A percentile compares a stretch with the other conserved stretches of the same genome.
Evolutionary conservation across 257 asterid genomes (phyloP).

Genomic region (Ilex aquifolium): DNA sequence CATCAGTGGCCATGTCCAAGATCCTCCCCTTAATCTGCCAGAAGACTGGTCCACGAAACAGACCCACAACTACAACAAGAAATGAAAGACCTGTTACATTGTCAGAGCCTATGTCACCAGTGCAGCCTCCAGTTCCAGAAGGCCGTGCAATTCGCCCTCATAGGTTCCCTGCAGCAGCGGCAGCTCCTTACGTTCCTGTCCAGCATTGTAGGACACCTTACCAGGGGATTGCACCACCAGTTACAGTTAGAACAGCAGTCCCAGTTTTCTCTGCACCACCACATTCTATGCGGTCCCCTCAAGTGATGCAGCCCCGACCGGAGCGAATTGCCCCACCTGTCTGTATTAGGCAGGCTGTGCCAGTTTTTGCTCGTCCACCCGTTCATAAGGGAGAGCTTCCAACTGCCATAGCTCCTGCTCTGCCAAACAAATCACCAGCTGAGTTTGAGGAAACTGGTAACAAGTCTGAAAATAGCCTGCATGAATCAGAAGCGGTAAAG

Average conservation of each 20-base stretch:
- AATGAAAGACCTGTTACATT: conserved; percentile 19
- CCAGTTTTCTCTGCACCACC: conserved; percentile 78
- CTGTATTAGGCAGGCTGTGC: conserved; percentile 49
- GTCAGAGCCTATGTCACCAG: background rate
- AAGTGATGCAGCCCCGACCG: conserved; percentile 34
- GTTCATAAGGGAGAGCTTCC: conserved; percentile 15
- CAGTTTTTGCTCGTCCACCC: conserved; percentile 48
- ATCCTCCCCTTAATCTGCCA: conserved; percentile 90
- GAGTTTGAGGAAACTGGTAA: background rate
- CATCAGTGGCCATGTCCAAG: conserved; percentile 69
- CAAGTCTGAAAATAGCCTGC: conserved; percentile 6
- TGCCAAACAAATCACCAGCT: conserved; percentile 18
- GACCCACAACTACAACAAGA: conserved; percentile 28
- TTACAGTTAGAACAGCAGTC: conserved; percentile 50
- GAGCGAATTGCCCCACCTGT: conserved; percentile 45
- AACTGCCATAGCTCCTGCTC: conserved; percentile 10
- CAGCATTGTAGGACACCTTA: conserved; percentile 44
- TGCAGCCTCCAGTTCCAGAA: conserved; percentile 16
- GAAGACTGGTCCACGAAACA: conserved; percentile 46
- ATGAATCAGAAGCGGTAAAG: conserved; percentile 54
- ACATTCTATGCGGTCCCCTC: conserved; percentile 21
- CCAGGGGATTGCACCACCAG: conserved; percentile 63
- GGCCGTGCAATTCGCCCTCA: conserved; percentile 28
- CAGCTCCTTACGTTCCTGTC: conserved; percentile 83
- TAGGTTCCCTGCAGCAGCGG: conserved; percentile 79